These are phyloP conservation scores for Fusarium sp. DNA, from an alignment of 2,329 filamentous ascomycete genomes.

Conservation along the genomic window DNA sequence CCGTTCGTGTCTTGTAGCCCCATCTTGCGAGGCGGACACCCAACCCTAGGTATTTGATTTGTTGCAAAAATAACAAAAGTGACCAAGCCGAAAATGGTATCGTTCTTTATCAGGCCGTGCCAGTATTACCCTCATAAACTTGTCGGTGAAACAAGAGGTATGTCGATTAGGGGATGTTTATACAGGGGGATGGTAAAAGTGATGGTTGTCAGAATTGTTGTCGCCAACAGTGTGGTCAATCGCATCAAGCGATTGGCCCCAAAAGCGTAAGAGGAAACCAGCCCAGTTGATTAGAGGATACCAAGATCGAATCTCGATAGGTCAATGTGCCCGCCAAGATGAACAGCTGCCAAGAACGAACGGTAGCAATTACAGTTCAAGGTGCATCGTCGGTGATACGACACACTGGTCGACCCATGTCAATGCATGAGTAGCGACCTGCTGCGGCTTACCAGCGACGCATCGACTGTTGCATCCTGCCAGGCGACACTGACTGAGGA, in stretches of 20 bases:
- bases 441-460: constrained; percentile 62
- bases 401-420: constrained; percentile 48
- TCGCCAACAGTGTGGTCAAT: constrained; percentile 45
- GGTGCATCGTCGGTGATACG: constrained; percentile 51
- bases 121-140: constrained; percentile 50
- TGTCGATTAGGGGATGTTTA: constrained; percentile 62
- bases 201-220: constrained; percentile 38
- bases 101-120: constrained; percentile 57
- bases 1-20: constrained; percentile 57
- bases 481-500: constrained; percentile 75
- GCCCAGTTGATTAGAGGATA: constrained; percentile 55
- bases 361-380: constrained; percentile 50
- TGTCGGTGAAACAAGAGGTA: constrained; percentile 49
- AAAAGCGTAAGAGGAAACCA: constrained; percentile 52
- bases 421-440: constrained; percentile 46
- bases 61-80: constrained; percentile 44
- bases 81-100: constrained; percentile 57
- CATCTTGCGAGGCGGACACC: constrained; percentile 49
- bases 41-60: constrained; percentile 44
- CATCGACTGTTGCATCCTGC: constrained; percentile 67
- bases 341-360: constrained; percentile 57
- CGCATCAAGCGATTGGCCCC: constrained; percentile 42
- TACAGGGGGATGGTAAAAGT: constrained; percentile 51
- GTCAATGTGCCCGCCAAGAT: constrained; percentile 62
- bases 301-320: constrained; percentile 49